phyloP scores from a whole-genome alignment of 1,284 basidiomycete species.

The Trichosporon sp. region DNA sequence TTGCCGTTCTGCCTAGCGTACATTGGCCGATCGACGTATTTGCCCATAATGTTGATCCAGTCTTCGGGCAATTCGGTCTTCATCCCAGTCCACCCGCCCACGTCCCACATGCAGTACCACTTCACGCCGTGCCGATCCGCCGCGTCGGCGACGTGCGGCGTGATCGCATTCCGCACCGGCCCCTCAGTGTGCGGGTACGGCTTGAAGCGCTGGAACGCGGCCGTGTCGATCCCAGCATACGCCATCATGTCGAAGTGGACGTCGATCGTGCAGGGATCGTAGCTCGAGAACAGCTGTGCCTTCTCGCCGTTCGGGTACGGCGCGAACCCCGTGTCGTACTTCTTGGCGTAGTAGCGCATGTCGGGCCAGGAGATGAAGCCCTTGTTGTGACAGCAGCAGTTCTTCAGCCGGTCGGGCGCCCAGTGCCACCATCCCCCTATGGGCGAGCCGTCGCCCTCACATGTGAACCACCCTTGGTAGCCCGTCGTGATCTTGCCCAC shows the following conservation, averaged over 20 bases:
- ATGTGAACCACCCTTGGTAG: constrained; percentile 21
- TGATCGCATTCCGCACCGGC: constrained; percentile 13
- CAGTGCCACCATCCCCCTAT: constrained; percentile 21
- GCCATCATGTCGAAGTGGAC: constrained; percentile 17
- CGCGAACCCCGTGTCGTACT: constrained; percentile 8
- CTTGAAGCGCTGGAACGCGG: constrained; percentile 22
- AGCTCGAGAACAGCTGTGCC: constrained; percentile 12
- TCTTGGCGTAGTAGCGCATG: constrained; percentile 14
- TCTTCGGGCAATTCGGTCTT: constrained; percentile 8
- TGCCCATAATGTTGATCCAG: constrained; percentile 15
- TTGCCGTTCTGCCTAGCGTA: constrained; percentile 19
- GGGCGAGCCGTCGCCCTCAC: constrained; percentile 16
- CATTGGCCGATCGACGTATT: constrained; percentile 2
- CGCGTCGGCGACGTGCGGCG: constrained; percentile 9
- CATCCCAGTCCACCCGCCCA: constrained; percentile 13
- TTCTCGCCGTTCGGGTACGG: constrained; percentile 1
- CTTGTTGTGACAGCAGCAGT: constrained; percentile 8
- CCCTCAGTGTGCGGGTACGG: constrained; percentile 15
- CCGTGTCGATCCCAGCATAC: constrained; percentile 17
- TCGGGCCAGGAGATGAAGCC: constrained; percentile 19
- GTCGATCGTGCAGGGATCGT: constrained; percentile 12
- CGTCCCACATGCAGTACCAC: constrained; percentile 23
- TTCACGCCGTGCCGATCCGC: constrained; percentile 11
- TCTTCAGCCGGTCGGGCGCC: constrained; percentile 12
- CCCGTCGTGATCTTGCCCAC: constrained; percentile 16